Conservation (phyloP, 2,329 filamentous ascomycete genomes). For the Pseudogymnoascus sp. region DNA sequence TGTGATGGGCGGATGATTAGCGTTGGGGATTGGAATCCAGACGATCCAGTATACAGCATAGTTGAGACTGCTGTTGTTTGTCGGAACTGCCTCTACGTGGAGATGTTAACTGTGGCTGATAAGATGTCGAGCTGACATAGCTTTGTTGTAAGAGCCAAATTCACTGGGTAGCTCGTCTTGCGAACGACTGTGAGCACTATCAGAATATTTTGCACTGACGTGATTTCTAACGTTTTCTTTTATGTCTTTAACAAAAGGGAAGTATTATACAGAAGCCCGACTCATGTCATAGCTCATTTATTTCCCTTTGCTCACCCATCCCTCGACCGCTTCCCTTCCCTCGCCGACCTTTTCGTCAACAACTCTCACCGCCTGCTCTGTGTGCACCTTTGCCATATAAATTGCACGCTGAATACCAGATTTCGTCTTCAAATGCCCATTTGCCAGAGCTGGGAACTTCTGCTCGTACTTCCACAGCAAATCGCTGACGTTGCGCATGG, state of each 20-base stretch:
- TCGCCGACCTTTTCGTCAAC: constrained; percentile 74
- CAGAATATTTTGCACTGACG: not conserved
- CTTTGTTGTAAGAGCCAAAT: not conserved
- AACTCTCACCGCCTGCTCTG: constrained; percentile 59
- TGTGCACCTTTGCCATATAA: constrained; percentile 67
- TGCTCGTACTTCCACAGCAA: constrained; percentile 91
- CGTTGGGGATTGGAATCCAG: not conserved
- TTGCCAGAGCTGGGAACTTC: constrained; percentile 71
- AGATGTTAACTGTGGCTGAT: not conserved
- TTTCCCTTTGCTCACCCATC: constrained; percentile 79
- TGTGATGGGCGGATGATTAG: not conserved
- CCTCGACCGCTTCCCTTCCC: constrained; percentile 69
- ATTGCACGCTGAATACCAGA: constrained; percentile 61
- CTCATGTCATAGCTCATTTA: constrained; percentile 14
- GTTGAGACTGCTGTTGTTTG: not conserved
- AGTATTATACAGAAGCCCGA: constrained; percentile 2
- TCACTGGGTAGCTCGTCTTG: not conserved
- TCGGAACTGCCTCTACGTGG: not conserved
- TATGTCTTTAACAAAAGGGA: constrained; percentile 7
- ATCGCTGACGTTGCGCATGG: constrained; percentile 80
- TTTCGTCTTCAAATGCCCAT: constrained; percentile 67
- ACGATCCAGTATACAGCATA: no score
- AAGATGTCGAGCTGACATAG: not conserved
- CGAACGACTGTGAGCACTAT: not conserved
- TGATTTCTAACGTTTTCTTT: constrained; percentile 1